phyloP scores from a whole-genome alignment of 805 yeast species.

The Barnettozyma populi region DNA sequence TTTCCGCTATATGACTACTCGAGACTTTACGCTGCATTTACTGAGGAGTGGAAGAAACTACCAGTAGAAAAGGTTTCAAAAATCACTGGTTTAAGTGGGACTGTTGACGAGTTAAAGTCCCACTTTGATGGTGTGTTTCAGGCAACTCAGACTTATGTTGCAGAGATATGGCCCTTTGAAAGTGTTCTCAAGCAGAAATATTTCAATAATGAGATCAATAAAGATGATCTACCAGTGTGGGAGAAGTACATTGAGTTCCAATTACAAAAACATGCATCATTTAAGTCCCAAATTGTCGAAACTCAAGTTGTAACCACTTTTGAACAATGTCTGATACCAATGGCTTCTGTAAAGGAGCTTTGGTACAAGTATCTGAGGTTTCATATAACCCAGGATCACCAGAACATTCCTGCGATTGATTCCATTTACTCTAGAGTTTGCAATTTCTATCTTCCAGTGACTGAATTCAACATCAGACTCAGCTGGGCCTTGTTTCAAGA shows the following conservation, averaged over 20 bases:
- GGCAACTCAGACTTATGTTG: slow-evolving; percentile 18
- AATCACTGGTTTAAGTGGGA: slow-evolving; percentile 15
- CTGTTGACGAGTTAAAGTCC: slow-evolving; percentile 10
- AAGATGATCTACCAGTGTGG: slow-evolving; percentile 49
- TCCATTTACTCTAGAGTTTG: slow-evolving; percentile 48
- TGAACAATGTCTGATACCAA: slow-evolving; percentile 70
- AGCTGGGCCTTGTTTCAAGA: slow-evolving; percentile 22
- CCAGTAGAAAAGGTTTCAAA: background rate
- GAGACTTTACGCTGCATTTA: slow-evolving; percentile 26
- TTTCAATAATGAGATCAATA: slow-evolving; percentile 38
- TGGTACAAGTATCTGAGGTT: slow-evolving; percentile 59
- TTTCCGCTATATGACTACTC: slow-evolving; percentile 88
- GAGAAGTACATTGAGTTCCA: slow-evolving; percentile 53
- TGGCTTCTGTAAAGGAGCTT: slow-evolving; percentile 49
- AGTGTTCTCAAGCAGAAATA: slow-evolving; percentile 50
- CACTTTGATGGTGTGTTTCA: slow-evolving; percentile 15
- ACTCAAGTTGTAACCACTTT: slow-evolving; percentile 42
- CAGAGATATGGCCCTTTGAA: slow-evolving; percentile 66
- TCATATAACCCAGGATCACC: background rate
- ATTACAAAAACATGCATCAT: slow-evolving; percentile 28
- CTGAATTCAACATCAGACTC: slow-evolving; percentile 13
- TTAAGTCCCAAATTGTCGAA: slow-evolving; percentile 9
- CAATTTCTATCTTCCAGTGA: slow-evolving; percentile 31
- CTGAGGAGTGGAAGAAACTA: slow-evolving; percentile 10
- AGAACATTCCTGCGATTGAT: slow-evolving; percentile 30